Conservation (phyloP, 2,329 filamentous ascomycete genomes). For the Epichloe coenophiala region DNA sequence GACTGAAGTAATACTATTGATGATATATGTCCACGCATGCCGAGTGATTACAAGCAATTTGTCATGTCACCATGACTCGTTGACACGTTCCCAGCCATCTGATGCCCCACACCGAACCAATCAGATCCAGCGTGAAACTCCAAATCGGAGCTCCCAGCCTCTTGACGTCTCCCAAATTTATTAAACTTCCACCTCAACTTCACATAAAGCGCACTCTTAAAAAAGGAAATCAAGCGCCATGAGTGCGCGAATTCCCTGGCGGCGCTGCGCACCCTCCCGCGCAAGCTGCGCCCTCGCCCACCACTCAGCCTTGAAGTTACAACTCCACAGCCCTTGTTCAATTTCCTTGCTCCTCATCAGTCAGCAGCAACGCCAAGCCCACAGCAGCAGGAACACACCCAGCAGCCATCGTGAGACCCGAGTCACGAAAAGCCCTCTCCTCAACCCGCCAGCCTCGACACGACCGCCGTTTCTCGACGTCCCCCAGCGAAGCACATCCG, state of each 20-base stretch:
- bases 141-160: background rate
- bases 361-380: conserved; percentile 11
- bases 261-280: conserved; percentile 13
- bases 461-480: conserved; percentile 56
- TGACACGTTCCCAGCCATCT: background rate
- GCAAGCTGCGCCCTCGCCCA: conserved; percentile 7
- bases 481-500: conserved; percentile 34
- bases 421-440: conserved; percentile 18
- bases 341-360: background rate
- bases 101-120: background rate
- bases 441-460: conserved; percentile 64
- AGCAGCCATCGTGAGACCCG: conserved; percentile 12
- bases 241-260: conserved; percentile 20
- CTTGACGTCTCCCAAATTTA: background rate
- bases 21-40: no score
- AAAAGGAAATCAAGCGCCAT: conserved; percentile 9
- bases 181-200: background rate
- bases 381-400: conserved; percentile 7
- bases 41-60: no score
- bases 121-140: background rate
- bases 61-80: background rate
- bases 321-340: background rate
- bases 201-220: background rate
- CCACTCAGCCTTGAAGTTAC: conserved; percentile 2
- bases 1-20: no score